These are phyloP conservation scores for Termitomyces sp. DNA, from an alignment of 768 basidiomycete species.

Conservation along the genomic window DNA sequence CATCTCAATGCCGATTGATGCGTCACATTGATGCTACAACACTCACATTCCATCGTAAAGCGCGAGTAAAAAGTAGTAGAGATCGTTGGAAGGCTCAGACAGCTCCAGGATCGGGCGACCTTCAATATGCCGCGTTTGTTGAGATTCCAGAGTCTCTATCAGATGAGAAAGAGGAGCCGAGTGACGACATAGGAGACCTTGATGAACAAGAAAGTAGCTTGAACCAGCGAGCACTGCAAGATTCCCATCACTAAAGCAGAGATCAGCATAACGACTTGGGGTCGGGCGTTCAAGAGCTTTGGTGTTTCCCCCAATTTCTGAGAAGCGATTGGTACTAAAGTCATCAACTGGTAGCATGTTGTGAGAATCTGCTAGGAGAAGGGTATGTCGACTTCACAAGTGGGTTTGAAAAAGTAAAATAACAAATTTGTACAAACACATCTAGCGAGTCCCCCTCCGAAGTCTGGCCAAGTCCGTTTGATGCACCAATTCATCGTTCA, in stretches of 20 bases:
- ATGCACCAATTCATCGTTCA: too few species aligned
- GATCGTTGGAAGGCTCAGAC: slow-evolving; percentile 49
- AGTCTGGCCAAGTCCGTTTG: too few species aligned
- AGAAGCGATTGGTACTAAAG: slow-evolving; percentile 44
- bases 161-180: slow-evolving; percentile 44
- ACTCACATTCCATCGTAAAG: slow-evolving; percentile 71
- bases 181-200: slow-evolving; percentile 59
- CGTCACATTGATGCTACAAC: background rate
- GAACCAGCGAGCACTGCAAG: slow-evolving; percentile 52
- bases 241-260: slow-evolving; percentile 69
- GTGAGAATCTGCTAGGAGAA: background rate
- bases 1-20: slow-evolving; percentile 10
- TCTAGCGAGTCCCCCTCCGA: too few species aligned
- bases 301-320: slow-evolving; percentile 10
- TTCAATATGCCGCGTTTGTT: slow-evolving; percentile 35
- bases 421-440: background rate
- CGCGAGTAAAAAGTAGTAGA: slow-evolving; percentile 54
- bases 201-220: slow-evolving; percentile 66
- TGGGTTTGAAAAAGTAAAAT: background rate
- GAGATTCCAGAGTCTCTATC: slow-evolving; percentile 27
- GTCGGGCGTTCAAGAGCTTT: slow-evolving; percentile 6
- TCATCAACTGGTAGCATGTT: slow-evolving; percentile 23
- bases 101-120: slow-evolving; percentile 52
- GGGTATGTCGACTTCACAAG: background rate
- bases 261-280: slow-evolving; percentile 39